These are phyloP conservation scores for Alternaria hordeiaustralica DNA, from an alignment of 2,329 filamentous ascomycete species.

Conservation along the genomic window DNA sequence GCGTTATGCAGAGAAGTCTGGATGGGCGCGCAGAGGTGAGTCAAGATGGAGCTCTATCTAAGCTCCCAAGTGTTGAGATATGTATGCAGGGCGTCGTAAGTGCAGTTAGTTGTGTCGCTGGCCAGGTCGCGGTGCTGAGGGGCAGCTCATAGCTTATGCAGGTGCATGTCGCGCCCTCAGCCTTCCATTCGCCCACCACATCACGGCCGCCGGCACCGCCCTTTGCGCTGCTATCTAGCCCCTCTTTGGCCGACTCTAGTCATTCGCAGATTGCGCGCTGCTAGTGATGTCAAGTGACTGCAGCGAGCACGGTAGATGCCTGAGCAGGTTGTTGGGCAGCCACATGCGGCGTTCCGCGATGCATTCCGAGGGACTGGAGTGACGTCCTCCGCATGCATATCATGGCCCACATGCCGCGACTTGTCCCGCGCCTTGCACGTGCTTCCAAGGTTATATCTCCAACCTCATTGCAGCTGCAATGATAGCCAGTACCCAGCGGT, in stretches of 20 bases:
- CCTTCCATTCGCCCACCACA: conserved; percentile 9
- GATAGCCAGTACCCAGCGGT: neutral
- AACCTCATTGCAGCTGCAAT: neutral
- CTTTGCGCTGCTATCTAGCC: conserved; percentile 13
- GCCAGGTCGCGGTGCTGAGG: conserved; percentile 11
- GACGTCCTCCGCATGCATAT: conserved; percentile 16
- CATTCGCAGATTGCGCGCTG: neutral
- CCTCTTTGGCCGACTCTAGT: neutral
- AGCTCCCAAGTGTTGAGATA: conserved; percentile 22
- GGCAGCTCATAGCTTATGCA: conserved; percentile 26
- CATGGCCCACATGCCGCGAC: conserved; percentile 2
- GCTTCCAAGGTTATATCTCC: neutral
- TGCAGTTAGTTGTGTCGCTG: conserved; percentile 13
- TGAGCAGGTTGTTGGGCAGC: neutral
- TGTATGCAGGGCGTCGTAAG: conserved; percentile 17
- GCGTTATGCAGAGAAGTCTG: conserved; percentile 18
- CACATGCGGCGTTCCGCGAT: conserved; percentile 16
- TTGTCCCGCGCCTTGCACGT: neutral
- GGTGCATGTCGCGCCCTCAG: conserved; percentile 13
- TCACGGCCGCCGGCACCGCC: conserved; percentile 2
- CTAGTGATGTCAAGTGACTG: conserved; percentile 4
- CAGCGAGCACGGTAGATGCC: neutral
- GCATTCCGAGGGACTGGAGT: conserved; percentile 15
- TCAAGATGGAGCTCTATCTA: conserved; percentile 7
- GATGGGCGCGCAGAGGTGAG: neutral